A percentile compares a stretch with the other conserved stretches of the same genome.
Evolutionary conservation across 2,329 filamentous ascomycete genomes (phyloP).

Genomic region (Fusarium phyllophilum): DNA sequence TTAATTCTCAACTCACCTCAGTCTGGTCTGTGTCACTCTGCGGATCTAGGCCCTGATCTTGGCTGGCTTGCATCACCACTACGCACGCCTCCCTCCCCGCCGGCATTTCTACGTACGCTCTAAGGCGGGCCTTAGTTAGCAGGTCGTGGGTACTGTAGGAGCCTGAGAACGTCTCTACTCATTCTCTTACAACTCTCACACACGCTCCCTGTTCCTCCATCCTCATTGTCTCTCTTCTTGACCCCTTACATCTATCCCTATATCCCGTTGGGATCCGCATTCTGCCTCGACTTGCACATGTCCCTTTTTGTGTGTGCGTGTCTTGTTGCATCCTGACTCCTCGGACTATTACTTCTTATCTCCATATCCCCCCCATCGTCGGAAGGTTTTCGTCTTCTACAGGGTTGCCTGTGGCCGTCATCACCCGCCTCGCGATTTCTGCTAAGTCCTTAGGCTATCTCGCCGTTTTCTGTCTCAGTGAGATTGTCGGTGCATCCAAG

Average conservation of each 20-base stretch:
- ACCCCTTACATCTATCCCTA: constrained; percentile 33
- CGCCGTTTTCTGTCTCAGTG: constrained; percentile 42
- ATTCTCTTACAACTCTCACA: constrained; percentile 37
- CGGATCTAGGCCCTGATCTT: constrained; percentile 46
- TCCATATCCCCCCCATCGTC: constrained; percentile 28
- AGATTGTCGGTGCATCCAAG: constrained; percentile 27
- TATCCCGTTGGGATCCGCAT: constrained; percentile 31
- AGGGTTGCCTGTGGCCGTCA: constrained; percentile 34
- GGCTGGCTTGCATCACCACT: constrained; percentile 47
- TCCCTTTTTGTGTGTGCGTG: constrained; percentile 16
- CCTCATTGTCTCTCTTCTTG: constrained; percentile 27
- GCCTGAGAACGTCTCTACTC: constrained; percentile 40
- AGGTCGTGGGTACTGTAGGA: constrained; percentile 29
- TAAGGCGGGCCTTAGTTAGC: constrained; percentile 34
- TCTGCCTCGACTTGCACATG: constrained; percentile 28
- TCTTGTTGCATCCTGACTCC: constrained; percentile 8
- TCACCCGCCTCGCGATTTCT: constrained; percentile 34
- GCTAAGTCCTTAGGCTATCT: constrained; percentile 36
- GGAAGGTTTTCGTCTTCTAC: constrained; percentile 18
- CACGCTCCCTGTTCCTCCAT: constrained; percentile 31
- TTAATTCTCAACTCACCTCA: constrained; percentile 4
- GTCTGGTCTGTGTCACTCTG: constrained; percentile 37
- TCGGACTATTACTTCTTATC: constrained; percentile 34
- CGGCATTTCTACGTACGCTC: constrained; percentile 43
- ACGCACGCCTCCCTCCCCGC: constrained; percentile 43